These are phyloP conservation scores for Fragilaria radians DNA, from an alignment of 108 stramenopile species.

Conservation along the genomic window DNA sequence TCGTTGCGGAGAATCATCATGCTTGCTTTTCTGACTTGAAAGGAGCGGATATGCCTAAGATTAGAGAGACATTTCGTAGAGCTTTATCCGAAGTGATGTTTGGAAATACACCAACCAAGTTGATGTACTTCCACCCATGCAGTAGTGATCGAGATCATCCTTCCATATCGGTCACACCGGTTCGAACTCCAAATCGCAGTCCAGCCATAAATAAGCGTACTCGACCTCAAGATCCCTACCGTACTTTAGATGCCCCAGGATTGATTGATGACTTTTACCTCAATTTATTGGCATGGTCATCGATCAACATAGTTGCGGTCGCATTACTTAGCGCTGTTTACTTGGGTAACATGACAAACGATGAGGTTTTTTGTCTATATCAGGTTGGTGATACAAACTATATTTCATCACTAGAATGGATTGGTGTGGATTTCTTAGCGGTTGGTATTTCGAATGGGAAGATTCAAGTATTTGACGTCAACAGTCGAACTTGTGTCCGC, in stretches of 20 bases:
- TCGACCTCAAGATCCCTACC: neutral
- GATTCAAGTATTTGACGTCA: neutral
- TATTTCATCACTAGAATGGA: neutral
- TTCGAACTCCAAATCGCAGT: neutral
- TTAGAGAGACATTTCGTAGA: neutral
- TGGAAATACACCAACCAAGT: neutral
- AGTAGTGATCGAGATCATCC: neutral
- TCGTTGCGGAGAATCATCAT: neutral
- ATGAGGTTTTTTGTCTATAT: neutral
- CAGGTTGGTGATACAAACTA: neutral
- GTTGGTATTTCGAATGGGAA: neutral
- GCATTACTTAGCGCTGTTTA: neutral
- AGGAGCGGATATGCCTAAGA: neutral
- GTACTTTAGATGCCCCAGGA: neutral
- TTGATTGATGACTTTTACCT: slow-evolving; percentile 1
- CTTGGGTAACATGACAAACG: neutral
- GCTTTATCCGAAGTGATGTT: neutral
- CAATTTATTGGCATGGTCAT: slow-evolving; percentile 1
- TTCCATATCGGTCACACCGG: neutral
- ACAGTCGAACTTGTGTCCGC: neutral
- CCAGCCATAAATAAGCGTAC: neutral
- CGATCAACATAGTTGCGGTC: neutral
- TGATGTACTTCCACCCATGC: neutral
- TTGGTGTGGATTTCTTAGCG: neutral
- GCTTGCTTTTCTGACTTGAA: neutral